These are phyloP conservation scores for Hebeloma cylindrosporum DNA, from an alignment of 768 basidiomycete genomes.

Conservation along the genomic window DNA sequence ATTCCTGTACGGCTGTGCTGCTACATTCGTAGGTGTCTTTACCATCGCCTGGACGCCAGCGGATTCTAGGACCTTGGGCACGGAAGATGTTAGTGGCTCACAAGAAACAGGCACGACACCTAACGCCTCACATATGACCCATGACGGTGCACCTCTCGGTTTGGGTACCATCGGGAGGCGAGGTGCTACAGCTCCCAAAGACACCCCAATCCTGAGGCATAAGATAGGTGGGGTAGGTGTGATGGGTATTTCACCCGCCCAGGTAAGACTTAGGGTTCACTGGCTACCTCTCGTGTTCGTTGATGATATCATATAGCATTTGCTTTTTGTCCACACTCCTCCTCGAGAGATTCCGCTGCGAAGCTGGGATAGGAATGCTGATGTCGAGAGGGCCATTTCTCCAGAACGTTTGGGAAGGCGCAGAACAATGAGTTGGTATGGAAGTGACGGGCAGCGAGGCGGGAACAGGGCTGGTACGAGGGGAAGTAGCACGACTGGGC, in stretches of 20 bases:
- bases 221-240: constrained; percentile 59
- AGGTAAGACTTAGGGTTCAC: constrained; percentile 39
- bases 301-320: constrained; percentile 40
- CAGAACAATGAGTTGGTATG: constrained; percentile 44
- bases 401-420: constrained; percentile 34
- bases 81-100: constrained; percentile 24
- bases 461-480: constrained; percentile 22
- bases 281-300: not conserved
- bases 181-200: constrained; percentile 33
- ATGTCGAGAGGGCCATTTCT: constrained; percentile 33
- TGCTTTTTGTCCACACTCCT: constrained; percentile 67
- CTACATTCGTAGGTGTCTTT: constrained; percentile 90
- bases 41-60: constrained; percentile 72
- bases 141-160: constrained; percentile 28
- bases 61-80: constrained; percentile 24
- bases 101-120: constrained; percentile 13
- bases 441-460: constrained; percentile 29
- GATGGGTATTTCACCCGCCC: constrained; percentile 73
- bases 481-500: constrained; percentile 24
- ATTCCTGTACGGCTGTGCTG: constrained; percentile 82
- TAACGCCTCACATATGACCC: constrained; percentile 7
- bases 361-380: constrained; percentile 26
- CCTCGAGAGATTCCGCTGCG: constrained; percentile 45
- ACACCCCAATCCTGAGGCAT: constrained; percentile 47
- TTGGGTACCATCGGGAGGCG: constrained; percentile 38